Percentiles rank a stretch among this genome's conserved stretches.
Evolutionary conservation across 352 stramenopile genomes (phyloP).

Genomic region (Globisporangium lucens): DNA sequence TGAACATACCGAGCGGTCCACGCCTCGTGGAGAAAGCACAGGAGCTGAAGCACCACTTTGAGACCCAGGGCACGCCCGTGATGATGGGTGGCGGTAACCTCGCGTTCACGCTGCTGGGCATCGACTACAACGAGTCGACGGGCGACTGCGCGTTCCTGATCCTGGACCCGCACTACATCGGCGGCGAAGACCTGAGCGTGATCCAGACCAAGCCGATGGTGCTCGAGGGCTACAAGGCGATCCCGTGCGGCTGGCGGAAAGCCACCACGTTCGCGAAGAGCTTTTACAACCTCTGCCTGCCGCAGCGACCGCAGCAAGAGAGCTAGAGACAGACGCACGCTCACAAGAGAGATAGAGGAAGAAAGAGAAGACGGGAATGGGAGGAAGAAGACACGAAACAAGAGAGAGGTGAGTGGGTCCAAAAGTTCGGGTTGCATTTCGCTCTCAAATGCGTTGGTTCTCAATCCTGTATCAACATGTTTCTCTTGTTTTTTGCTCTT

Average conservation of each 20-base stretch:
- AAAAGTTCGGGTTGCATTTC: neutral
- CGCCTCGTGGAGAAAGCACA: constrained; percentile 56
- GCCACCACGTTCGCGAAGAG: constrained; percentile 52
- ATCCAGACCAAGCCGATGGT: constrained; percentile 74
- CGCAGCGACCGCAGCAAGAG: constrained; percentile 27
- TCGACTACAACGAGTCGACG: constrained; percentile 62
- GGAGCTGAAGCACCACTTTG: constrained; percentile 74
- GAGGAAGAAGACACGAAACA: neutral
- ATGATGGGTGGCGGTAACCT: constrained; percentile 85
- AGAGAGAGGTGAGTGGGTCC: neutral
- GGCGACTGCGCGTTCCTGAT: constrained; percentile 74
- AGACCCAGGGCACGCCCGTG: constrained; percentile 73
- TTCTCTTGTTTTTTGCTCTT: constrained; percentile 1
- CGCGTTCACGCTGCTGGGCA: constrained; percentile 79
- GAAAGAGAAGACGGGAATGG: neutral
- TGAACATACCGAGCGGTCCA: constrained; percentile 57
- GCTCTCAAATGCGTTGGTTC: neutral
- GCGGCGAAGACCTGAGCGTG: constrained; percentile 53
- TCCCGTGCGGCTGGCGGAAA: constrained; percentile 67
- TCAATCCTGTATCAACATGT: neutral
- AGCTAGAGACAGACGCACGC: neutral
- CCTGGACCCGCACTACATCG: constrained; percentile 81
- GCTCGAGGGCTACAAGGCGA: constrained; percentile 76
- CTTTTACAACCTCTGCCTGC: constrained; percentile 81
- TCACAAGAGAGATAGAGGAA: neutral